These are phyloP conservation scores for Solanum appendiculatum DNA, from an alignment of 257 asterid genomes.

Conservation along the genomic window DNA sequence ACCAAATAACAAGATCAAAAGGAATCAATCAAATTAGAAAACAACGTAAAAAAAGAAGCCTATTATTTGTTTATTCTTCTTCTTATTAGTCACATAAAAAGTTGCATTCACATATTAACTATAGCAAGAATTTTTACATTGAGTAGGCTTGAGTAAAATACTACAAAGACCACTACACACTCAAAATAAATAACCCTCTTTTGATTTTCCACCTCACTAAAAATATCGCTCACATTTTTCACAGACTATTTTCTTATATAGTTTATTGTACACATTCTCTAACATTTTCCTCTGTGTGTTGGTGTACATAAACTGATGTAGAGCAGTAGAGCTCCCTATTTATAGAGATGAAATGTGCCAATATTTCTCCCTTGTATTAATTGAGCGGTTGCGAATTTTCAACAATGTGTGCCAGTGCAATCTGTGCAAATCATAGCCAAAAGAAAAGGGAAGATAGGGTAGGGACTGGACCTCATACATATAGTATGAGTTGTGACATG, in stretches of 20 bases:
- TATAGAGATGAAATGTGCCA: not conserved
- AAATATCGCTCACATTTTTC: not conserved
- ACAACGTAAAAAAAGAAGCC: not conserved
- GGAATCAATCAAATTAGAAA: not conserved
- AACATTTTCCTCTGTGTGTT: too few species aligned
- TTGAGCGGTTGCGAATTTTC: not conserved
- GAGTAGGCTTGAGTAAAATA: not conserved
- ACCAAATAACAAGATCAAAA: slow-evolving; percentile 10
- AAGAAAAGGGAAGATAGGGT: not conserved
- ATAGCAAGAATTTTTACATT: not conserved
- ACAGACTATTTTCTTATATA: too few species aligned
- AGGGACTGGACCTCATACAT: not conserved
- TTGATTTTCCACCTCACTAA: not conserved
- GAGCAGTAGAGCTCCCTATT: too few species aligned
- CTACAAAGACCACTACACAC: not conserved
- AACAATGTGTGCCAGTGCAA: not conserved
- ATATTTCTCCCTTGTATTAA: not conserved
- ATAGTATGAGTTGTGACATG: not conserved
- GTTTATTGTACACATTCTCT: not conserved
- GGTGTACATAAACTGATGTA: too few species aligned
- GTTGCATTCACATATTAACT: not conserved
- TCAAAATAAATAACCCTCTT: not conserved
- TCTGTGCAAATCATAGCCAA: not conserved
- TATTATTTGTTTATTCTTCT: not conserved
- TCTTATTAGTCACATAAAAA: too few species aligned